These are phyloP conservation scores for Saxophila tyrrhenica DNA, from an alignment of 495 filamentous ascomycete genomes.

Conservation along the genomic window DNA sequence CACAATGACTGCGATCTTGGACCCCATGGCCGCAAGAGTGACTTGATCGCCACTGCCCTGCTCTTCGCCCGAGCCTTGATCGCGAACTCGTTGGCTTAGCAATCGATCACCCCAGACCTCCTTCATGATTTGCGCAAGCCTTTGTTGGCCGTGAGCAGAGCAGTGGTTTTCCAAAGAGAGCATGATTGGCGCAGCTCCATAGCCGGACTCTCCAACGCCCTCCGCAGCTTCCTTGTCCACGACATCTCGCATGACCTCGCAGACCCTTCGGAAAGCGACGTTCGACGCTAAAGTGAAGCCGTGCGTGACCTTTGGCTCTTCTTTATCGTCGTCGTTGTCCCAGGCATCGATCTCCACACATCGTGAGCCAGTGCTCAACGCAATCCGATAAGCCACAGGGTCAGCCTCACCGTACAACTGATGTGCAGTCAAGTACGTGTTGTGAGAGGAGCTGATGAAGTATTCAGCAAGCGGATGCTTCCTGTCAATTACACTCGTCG, in stretches of 20 bases:
- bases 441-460: constrained; percentile 40
- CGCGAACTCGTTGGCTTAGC: constrained; percentile 34
- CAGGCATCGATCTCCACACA: constrained; percentile 51
- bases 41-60: constrained; percentile 32
- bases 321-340: constrained; percentile 37
- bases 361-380: constrained; percentile 37
- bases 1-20: constrained; percentile 44
- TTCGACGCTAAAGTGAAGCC: constrained; percentile 44
- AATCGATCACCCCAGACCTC: constrained; percentile 43
- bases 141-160: constrained; percentile 33
- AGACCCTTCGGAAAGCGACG: constrained; percentile 42
- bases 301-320: constrained; percentile 46
- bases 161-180: constrained; percentile 47
- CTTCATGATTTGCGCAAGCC: constrained; percentile 42
- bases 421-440: constrained; percentile 44
- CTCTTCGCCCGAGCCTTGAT: constrained; percentile 35
- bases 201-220: constrained; percentile 23
- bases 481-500: constrained; percentile 31
- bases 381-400: constrained; percentile 37
- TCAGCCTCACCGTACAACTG: constrained; percentile 41
- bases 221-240: constrained; percentile 34
- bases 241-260: constrained; percentile 40
- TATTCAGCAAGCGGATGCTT: constrained; percentile 42
- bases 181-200: constrained; percentile 37
- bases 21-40: constrained; percentile 35